Base-by-base conservation (phyloP, 2,329 filamentous ascomycete species). In the Davidsoniella neocaledoniae region DNA sequence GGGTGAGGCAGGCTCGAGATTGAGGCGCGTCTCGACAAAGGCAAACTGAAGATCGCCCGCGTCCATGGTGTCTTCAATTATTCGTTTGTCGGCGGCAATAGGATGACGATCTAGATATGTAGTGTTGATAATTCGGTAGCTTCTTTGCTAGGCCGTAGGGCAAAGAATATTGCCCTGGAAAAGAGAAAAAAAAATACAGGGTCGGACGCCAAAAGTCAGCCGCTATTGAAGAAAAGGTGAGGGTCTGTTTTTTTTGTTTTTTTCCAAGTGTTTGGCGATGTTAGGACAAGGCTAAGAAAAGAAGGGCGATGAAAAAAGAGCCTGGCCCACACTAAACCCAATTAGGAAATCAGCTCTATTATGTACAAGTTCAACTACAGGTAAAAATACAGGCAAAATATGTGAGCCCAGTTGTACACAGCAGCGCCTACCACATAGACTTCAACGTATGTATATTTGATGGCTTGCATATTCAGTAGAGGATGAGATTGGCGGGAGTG, bases 21-120 rank as follows among this genome's bases (percentile, higher is more conserved):
- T 86, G 65, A 94, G 70, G 63, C 84, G 80, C 63, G 83, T 86
- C 73, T 93, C 86, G 70, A 87, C 88, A 72, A 83, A 91, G 66
- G 85, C 71, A 66, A 76, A 81, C 56, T 74, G 73, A 57, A 75
- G 72, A 60, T 74, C 73, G 60, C 69, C 64, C 58, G 71, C 69
- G 60, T 74, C 76, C 81, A 86, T 86, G 71, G 69, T 72, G 77
- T 81, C 82, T 83, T 33, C 19, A 49, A 25, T 45, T 17, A 12
- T 14, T 48, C 8, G 37, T 37, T 47, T 23, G 25, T 48, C 14
- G 37, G 19, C 7, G 21, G 19, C 19, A 16, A 43, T 43, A 8
- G 2, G 5, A 21, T 43, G 17, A 12, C 40, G 23, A 25, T 21
- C 38, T 12, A 5, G 12, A 33, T 33, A 12, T 33, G 8, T 33